Base-by-base conservation (phyloP, 208 protist genomes). In the Chromosphaera perkinsii region DNA sequence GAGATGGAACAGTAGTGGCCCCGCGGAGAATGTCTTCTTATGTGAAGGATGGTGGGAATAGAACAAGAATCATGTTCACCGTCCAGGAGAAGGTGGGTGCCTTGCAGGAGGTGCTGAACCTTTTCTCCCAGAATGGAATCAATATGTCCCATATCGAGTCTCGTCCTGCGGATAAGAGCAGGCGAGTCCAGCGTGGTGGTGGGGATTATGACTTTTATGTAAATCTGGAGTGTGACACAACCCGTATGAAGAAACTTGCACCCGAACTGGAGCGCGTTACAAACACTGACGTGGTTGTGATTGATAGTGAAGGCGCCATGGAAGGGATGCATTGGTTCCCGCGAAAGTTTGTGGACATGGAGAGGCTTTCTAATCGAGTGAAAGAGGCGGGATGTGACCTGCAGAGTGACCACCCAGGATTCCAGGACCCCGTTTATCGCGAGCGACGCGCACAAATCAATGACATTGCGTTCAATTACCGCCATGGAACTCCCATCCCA, bases 361-460 rank as follows among this genome's bases (percentile, higher is more conserved):
- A 68, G 56, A 2, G 29, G 1, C 63, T 59, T 59, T 54, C 64
- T n/a, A 22, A 22, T 24, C 9, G 42, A 26, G 43, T n/a, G 36
- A n/a, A 77, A 35, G 87, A 91, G 63, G 29, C 66, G 66, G 87
- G 90, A 37, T 67, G 76, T 27, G 93, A 96, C 43, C 84, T 94
- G 1, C 63, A 87, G 32, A 75, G 85, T 51, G 90, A 94, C 32
- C 92, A 96, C 73, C 93, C 92, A 2, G 93, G 92, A 58, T 95
- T 96, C 66, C 79, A 89, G 57, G 93, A 97, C 70, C 62, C 79
- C 40, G 87, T 72, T n/a, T 96, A 96, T 79, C 78, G 88, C 35
- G 78, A 82, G 36, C 83, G 92, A 40, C 84, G 92, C 47, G 76
- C 72, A n/a, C 66, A 80, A 42, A 88, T 94, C 65, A 84, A 82